Evolutionary conservation across 139 green algal genomes (phyloP).

Genomic region (Micromonas commoda): DNA sequence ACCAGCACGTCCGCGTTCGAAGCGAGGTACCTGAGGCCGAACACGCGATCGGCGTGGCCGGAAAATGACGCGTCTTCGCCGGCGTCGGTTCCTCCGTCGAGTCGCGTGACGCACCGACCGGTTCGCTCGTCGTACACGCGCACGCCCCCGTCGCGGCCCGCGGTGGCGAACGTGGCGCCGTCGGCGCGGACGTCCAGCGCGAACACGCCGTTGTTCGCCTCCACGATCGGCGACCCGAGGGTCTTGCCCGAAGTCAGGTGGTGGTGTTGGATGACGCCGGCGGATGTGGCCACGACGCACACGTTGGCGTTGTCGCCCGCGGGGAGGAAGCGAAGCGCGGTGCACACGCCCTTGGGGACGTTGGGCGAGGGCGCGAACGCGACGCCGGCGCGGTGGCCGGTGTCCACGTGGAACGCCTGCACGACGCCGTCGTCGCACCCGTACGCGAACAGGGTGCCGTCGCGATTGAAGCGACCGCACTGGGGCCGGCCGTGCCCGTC

Average conservation of each 20-base stretch:
- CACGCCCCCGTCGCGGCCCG: conserved; percentile 41
- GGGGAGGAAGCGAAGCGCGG: not conserved
- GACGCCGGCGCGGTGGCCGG: no score
- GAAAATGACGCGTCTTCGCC: no score
- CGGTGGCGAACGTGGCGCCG: conserved; percentile 36
- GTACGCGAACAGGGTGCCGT: not conserved
- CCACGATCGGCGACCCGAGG: conserved; percentile 1
- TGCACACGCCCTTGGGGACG: not conserved
- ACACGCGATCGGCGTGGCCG: conserved; percentile 45
- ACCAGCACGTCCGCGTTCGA: conserved; percentile 47
- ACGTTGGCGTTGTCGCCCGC: not conserved
- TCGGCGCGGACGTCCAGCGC: conserved; percentile 12
- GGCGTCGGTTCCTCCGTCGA: no score
- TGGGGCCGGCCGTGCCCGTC: no score
- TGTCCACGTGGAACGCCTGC: not conserved
- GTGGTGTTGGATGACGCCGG: conserved; percentile 8
- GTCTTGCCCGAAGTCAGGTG: conserved; percentile 27
- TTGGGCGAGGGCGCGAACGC: not conserved
- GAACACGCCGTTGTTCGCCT: conserved; percentile 26
- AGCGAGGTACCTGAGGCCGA: conserved; percentile 42
- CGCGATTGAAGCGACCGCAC: not conserved
- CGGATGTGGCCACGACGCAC: not conserved
- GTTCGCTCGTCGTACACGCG: conserved; percentile 51
- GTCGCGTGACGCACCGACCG: no score
- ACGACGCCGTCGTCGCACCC: not conserved